Percentiles rank a stretch among this genome's conserved stretches.
phyloP scores from a whole-genome alignment of 176 grass and related monocot genomes.

The Triticum dicoccoides region DNA sequence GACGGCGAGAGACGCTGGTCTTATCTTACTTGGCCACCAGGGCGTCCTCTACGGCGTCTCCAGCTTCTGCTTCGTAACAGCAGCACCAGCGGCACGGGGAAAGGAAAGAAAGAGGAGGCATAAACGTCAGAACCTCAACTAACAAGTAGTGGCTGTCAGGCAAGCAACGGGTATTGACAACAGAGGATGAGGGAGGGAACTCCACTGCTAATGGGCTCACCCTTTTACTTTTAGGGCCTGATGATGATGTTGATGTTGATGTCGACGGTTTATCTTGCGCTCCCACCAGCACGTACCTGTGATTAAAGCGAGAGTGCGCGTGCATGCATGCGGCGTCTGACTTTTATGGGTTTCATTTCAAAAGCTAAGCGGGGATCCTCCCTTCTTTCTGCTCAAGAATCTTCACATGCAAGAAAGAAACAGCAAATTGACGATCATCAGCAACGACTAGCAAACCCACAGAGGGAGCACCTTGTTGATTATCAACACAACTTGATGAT shows the following conservation, averaged over 20 bases:
- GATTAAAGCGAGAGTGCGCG: neutral
- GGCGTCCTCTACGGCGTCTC: slow-evolving; percentile 84
- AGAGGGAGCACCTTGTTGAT: neutral
- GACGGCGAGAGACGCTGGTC: too few relatives aligned
- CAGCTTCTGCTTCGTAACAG: slow-evolving; percentile 54
- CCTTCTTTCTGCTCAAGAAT: slow-evolving; percentile 67
- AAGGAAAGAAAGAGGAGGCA: neutral
- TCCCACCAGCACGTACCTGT: slow-evolving; percentile 23
- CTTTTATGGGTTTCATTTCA: neutral
- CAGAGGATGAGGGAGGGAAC: too few relatives aligned
- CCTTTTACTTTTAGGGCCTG: neutral
- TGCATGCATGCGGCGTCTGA: neutral
- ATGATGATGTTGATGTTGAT: too few relatives aligned
- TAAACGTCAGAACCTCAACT: neutral
- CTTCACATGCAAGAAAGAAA: slow-evolving; percentile 3
- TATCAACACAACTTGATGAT: too few relatives aligned
- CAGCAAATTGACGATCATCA: neutral
- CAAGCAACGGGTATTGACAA: neutral
- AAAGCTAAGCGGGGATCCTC: neutral
- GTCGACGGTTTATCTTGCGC: slow-evolving; percentile 55
- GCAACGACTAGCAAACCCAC: neutral
- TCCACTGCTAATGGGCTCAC: neutral
- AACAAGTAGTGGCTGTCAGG: neutral
- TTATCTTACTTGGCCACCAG: slow-evolving; percentile 69
- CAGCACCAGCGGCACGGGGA: slow-evolving; percentile 50